Conservation (phyloP, 768 basidiomycete species). For the Kockovaella imperatae region DNA sequence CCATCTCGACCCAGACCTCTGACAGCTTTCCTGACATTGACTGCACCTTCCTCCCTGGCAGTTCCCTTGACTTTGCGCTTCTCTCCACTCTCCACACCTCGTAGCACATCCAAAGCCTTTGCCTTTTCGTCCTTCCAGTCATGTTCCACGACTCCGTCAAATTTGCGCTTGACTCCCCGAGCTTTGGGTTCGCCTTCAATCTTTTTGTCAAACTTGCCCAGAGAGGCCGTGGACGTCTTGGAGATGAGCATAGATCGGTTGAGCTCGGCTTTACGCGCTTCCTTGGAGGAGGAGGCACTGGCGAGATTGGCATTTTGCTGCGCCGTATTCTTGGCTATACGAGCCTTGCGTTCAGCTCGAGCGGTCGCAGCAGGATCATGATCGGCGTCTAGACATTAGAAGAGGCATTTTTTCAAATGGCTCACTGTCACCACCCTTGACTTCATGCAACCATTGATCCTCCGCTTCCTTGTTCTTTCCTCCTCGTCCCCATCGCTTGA, state of each 20-base stretch:
- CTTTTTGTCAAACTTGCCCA: slow-evolving; percentile 83
- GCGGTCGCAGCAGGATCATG: slow-evolving; percentile 70
- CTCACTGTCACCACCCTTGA: slow-evolving; percentile 74
- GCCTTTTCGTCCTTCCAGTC: slow-evolving; percentile 57
- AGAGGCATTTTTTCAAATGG: slow-evolving; percentile 1
- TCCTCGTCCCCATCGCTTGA: slow-evolving; percentile 73
- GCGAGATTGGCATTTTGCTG: slow-evolving; percentile 66
- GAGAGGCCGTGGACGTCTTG: slow-evolving; percentile 79
- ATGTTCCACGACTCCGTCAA: slow-evolving; percentile 54
- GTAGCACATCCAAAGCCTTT: slow-evolving; percentile 64
- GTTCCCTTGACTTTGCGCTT: slow-evolving; percentile 57
- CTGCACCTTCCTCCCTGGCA: slow-evolving; percentile 51
- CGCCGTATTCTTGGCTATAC: slow-evolving; percentile 74
- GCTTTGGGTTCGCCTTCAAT: slow-evolving; percentile 87
- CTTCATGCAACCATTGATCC: slow-evolving; percentile 84
- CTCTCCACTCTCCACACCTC: slow-evolving; percentile 58
- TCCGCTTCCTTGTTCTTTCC: slow-evolving; percentile 81
- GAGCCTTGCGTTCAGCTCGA: slow-evolving; percentile 67
- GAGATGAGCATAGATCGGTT: slow-evolving; percentile 68
- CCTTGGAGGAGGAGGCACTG: slow-evolving; percentile 36
- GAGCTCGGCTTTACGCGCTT: slow-evolving; percentile 62
- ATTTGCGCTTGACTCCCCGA: slow-evolving; percentile 86
- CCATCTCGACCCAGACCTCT: slow-evolving; percentile 47
- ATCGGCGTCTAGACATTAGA: slow-evolving; percentile 56
- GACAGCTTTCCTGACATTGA: slow-evolving; percentile 87